phyloP scores from a whole-genome alignment of 1,284 basidiomycete genomes.

The Cryptococcus maquisensis region DNA sequence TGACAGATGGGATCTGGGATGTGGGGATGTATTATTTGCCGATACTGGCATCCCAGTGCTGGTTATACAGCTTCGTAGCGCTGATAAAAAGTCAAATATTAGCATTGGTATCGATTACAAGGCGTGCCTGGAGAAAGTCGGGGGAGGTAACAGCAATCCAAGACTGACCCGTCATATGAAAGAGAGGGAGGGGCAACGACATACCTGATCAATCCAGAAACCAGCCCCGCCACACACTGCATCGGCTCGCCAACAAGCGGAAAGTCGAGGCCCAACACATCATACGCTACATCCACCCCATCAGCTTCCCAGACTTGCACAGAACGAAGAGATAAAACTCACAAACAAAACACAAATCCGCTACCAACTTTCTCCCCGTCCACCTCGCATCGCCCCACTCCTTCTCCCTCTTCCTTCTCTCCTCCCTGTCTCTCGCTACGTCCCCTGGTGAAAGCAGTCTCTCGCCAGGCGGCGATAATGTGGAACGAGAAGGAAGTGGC shows the following conservation, averaged over 20 bases:
- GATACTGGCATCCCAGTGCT: conserved; percentile 26
- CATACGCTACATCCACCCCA: conserved; percentile 29
- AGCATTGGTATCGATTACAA: too few relatives aligned
- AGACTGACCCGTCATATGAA: neutral
- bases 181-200: conserved; percentile 5
- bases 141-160: too few relatives aligned
- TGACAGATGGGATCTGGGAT: neutral
- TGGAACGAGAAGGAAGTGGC: neutral
- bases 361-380: conserved; percentile 35
- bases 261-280: conserved; percentile 36
- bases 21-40: conserved; percentile 19
- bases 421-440: neutral
- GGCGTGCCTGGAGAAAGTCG: too few relatives aligned
- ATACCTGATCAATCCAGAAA: conserved; percentile 38
- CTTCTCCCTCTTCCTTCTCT: neutral
- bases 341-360: conserved; percentile 45
- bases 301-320: neutral
- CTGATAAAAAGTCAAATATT: conserved; percentile 2
- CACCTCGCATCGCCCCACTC: conserved; percentile 28
- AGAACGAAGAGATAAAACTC: conserved; percentile 12
- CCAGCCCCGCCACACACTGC: conserved; percentile 36
- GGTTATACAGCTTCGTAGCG: conserved; percentile 29
- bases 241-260: conserved; percentile 34
- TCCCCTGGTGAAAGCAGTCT: neutral
- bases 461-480: neutral